Conservation (phyloP, 2,329 filamentous ascomycete species). For the Chaetomiaceae sp. region DNA sequence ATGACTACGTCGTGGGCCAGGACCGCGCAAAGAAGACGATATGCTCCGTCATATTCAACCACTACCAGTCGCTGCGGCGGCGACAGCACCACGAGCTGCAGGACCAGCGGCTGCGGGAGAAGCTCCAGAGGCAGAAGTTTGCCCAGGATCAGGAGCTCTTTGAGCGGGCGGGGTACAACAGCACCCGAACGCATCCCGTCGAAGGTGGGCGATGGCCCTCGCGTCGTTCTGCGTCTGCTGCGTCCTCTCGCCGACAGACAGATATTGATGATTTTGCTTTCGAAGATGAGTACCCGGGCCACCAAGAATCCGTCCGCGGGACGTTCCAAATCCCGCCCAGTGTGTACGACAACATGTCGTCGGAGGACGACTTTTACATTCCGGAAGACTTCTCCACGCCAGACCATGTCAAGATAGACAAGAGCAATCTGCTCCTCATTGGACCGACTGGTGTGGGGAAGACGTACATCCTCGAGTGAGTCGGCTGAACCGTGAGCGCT, state of each 20-base stretch:
- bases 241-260: constrained; percentile 28
- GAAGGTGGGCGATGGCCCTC: constrained; percentile 58
- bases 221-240: constrained; percentile 28
- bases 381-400: constrained; percentile 43
- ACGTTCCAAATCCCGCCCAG: constrained; percentile 38
- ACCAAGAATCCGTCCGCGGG: constrained; percentile 44
- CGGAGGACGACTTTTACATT: constrained; percentile 42
- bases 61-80: constrained; percentile 83
- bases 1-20: constrained; percentile 95
- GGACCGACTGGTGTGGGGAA: constrained; percentile 95
- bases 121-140: constrained; percentile 65
- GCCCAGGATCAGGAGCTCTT: constrained; percentile 61
- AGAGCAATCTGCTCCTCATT: constrained; percentile 87
- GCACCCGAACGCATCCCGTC: constrained; percentile 62
- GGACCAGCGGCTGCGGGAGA: constrained; percentile 55
- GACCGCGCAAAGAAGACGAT: constrained; percentile 92
- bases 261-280: constrained; percentile 30
- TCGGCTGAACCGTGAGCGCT: not conserved
- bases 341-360: constrained; percentile 9
- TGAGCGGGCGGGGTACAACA: constrained; percentile 29
- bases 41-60: constrained; percentile 91
- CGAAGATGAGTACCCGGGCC: constrained; percentile 53
- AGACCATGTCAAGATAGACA: constrained; percentile 72
- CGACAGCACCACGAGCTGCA: constrained; percentile 72
- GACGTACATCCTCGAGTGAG: constrained; percentile 79